These are phyloP conservation scores for Colletotrichum sojae DNA, from an alignment of 2,329 filamentous ascomycete genomes.

Conservation along the genomic window DNA sequence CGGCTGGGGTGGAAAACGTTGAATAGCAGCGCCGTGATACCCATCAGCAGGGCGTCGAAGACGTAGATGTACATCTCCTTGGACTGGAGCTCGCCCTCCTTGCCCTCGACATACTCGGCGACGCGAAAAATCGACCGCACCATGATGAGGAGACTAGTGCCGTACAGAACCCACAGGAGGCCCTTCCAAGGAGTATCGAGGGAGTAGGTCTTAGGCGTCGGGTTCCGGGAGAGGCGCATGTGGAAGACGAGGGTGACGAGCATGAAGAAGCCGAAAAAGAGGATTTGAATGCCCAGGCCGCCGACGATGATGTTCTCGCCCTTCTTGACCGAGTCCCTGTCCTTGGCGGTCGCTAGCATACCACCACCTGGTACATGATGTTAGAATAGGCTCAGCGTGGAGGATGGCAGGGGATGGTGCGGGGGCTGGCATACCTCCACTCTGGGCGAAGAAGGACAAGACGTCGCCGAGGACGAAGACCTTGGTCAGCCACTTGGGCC, in stretches of 20 bases:
- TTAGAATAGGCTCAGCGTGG: not conserved
- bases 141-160: conserved; percentile 52
- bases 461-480: conserved; percentile 70
- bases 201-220: conserved; percentile 36
- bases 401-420: not conserved
- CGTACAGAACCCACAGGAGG: conserved; percentile 47
- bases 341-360: conserved; percentile 45
- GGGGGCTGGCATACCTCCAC: conserved; percentile 50
- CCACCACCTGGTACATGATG: conserved; percentile 13
- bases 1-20: conserved; percentile 41
- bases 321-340: conserved; percentile 30
- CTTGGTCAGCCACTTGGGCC: conserved; percentile 62
- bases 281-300: conserved; percentile 68
- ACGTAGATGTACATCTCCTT: conserved; percentile 56
- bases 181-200: conserved; percentile 49
- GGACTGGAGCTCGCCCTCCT: conserved; percentile 50
- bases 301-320: conserved; percentile 65
- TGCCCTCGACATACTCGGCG: conserved; percentile 57
- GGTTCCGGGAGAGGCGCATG: conserved; percentile 44
- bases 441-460: conserved; percentile 66
- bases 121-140: conserved; percentile 58
- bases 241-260: conserved; percentile 64
- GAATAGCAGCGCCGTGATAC: conserved; percentile 42
- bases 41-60: conserved; percentile 57
- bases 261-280: conserved; percentile 70